A percentile compares a stretch with the other conserved stretches of the same genome.
These are phyloP conservation scores for Maudiozyma humilis DNA, from an alignment of 1,139 yeast species.

Conservation along the genomic window DNA sequence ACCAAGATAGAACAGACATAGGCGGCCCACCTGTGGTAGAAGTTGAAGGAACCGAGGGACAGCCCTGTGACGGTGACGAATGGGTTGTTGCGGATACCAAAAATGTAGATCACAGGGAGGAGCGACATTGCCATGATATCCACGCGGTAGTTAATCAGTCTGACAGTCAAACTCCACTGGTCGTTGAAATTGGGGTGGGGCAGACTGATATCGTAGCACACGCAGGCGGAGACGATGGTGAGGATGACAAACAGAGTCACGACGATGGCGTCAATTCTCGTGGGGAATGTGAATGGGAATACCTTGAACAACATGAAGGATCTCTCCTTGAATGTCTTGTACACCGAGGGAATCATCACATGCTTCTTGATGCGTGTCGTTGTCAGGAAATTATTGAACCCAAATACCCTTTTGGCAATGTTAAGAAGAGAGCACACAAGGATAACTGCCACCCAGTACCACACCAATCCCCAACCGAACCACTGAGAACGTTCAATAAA, in stretches of 20 bases:
- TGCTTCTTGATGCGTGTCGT: slow-evolving; percentile 21
- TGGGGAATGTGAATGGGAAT: slow-evolving; percentile 39
- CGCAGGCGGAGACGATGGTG: slow-evolving; percentile 33
- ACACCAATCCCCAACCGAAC: slow-evolving; percentile 37
- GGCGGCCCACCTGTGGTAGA: slow-evolving; percentile 41
- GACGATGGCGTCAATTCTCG: slow-evolving; percentile 40
- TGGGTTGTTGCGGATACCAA: slow-evolving; percentile 55
- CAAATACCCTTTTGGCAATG: slow-evolving; percentile 20
- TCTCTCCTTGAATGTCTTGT: slow-evolving; percentile 34
- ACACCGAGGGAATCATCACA: slow-evolving; percentile 40
- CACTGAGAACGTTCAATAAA: slow-evolving; percentile 33
- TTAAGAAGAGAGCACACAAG: slow-evolving; percentile 28
- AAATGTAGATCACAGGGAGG: slow-evolving; percentile 46
- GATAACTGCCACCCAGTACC: slow-evolving; percentile 34
- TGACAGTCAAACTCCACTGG: slow-evolving; percentile 33
- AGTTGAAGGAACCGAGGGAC: slow-evolving; percentile 39
- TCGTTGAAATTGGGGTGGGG: slow-evolving; percentile 40
- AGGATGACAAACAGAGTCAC: slow-evolving; percentile 35
- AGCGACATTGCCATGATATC: slow-evolving; percentile 43
- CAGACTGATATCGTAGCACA: slow-evolving; percentile 33
- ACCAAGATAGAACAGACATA: slow-evolving; percentile 33
- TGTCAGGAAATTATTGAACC: slow-evolving; percentile 10
- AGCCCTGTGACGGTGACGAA: slow-evolving; percentile 45
- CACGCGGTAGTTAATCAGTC: slow-evolving; percentile 47
- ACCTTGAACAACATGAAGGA: slow-evolving; percentile 26